phyloP scores from a whole-genome alignment of 257 asterid genomes.

The Nicotiana obtusifolia region DNA sequence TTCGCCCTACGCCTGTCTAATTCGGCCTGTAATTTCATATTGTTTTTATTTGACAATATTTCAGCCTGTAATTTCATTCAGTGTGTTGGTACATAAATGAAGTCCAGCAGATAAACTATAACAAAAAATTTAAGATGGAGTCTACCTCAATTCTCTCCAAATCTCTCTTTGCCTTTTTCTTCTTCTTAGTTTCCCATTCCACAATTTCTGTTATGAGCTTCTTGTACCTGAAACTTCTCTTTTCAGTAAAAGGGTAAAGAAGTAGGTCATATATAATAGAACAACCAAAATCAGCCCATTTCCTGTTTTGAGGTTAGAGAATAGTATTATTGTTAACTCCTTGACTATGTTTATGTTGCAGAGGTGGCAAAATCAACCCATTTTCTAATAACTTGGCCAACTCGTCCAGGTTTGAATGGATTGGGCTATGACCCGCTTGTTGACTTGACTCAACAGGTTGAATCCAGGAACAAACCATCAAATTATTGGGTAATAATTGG shows the following conservation, averaged over 20 bases:
- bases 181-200: constrained; percentile 64
- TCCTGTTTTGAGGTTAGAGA: no score
- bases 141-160: constrained; percentile 55
- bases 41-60: background rate
- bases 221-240: constrained; percentile 49
- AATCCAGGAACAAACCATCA: background rate
- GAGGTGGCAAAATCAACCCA: no score
- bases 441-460: background rate
- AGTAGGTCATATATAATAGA: background rate
- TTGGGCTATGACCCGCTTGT: background rate
- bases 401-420: background rate
- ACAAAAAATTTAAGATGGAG: background rate
- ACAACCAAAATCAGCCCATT: background rate
- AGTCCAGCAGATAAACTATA: background rate
- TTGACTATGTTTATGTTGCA: no score
- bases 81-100: background rate
- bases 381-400: background rate
- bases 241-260: constrained; percentile 1
- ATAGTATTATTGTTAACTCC: no score
- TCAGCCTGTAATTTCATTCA: constrained; percentile 10
- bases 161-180: constrained; percentile 40
- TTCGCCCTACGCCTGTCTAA: constrained; percentile 51
- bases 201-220: constrained; percentile 40
- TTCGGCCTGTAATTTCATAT: constrained; percentile 49
- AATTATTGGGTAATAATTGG: background rate